These are phyloP conservation scores for Flaveria brownii DNA, from an alignment of 129 eudicot species.

Conservation along the genomic window DNA sequence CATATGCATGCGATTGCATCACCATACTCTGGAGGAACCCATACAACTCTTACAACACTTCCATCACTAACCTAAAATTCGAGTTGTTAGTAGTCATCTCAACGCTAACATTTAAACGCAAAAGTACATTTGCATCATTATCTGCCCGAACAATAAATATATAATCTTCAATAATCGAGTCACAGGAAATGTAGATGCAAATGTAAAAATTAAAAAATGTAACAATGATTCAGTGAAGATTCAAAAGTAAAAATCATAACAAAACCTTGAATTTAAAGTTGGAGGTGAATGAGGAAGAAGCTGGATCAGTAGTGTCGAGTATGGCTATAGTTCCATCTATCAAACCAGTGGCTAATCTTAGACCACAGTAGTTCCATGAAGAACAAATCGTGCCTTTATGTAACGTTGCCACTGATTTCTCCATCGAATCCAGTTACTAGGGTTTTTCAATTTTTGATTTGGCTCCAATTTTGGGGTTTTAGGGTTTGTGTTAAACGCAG, in stretches of 20 bases:
- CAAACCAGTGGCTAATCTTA: slow-evolving; percentile 73
- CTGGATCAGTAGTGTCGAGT: slow-evolving; percentile 67
- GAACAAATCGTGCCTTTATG: slow-evolving; percentile 71
- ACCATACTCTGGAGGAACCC: slow-evolving; percentile 95
- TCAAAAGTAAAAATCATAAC: not conserved
- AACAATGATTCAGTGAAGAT: not conserved
- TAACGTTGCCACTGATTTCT: slow-evolving; percentile 57
- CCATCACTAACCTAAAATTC: slow-evolving; percentile 52
- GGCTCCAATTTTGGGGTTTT: not conserved
- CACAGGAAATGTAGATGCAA: not conserved
- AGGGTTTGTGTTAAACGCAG: not conserved
- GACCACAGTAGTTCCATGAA: slow-evolving; percentile 82
- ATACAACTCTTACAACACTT: slow-evolving; percentile 63
- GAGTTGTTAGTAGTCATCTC: not conserved
- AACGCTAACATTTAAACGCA: not conserved
- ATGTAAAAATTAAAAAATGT: not conserved
- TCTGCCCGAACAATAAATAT: not conserved
- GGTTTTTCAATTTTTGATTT: slow-evolving; percentile 19
- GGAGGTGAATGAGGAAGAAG: slow-evolving; percentile 60
- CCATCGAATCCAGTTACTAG: slow-evolving; percentile 43
- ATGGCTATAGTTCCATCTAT: slow-evolving; percentile 60
- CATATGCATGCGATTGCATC: slow-evolving; percentile 83
- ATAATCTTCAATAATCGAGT: not conserved
- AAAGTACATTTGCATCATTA: not conserved
- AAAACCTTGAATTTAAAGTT: slow-evolving; percentile 64